phyloP scores from a whole-genome alignment of 768 basidiomycete species.

The Suillus luteus region DNA sequence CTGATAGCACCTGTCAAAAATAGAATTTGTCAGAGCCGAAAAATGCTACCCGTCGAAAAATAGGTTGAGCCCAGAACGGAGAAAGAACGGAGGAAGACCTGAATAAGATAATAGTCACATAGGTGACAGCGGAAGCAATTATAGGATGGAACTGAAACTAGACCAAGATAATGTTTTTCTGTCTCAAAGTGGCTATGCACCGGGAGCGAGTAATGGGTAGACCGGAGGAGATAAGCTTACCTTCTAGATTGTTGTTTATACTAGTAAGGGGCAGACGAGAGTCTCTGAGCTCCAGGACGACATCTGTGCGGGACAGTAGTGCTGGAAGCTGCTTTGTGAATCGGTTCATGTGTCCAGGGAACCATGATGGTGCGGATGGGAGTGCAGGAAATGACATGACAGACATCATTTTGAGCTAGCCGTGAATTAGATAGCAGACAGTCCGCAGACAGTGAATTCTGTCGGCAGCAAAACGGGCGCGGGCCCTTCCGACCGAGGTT shows the following conservation, averaged over 20 bases:
- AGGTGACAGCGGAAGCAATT: background rate
- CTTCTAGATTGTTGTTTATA: slow-evolving; percentile 88
- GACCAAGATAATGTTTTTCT: background rate
- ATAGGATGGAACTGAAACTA: background rate
- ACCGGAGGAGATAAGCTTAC: slow-evolving; percentile 44
- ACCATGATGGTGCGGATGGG: slow-evolving; percentile 86
- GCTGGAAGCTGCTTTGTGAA: slow-evolving; percentile 78
- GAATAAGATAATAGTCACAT: background rate
- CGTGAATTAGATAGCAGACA: background rate
- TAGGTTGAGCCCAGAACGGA: slow-evolving; percentile 18
- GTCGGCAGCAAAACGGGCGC: background rate
- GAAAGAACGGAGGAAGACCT: slow-evolving; percentile 13
- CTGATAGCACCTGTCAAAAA: slow-evolving; percentile 53
- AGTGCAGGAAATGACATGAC: slow-evolving; percentile 49
- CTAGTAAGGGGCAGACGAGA: slow-evolving; percentile 91
- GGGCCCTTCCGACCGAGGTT: slow-evolving; percentile 1
- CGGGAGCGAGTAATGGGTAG: slow-evolving; percentile 26
- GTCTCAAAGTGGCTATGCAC: slow-evolving; percentile 4
- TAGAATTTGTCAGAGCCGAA: slow-evolving; percentile 22
- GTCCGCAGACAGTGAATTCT: background rate
- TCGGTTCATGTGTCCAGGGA: slow-evolving; percentile 92
- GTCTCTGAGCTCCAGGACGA: slow-evolving; percentile 94
- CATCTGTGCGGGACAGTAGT: slow-evolving; percentile 78
- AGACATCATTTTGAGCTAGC: slow-evolving; percentile 31
- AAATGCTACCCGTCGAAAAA: slow-evolving; percentile 15